These are phyloP conservation scores for Rhodotorula sp. DNA, from an alignment of 1,284 basidiomycete species.

Conservation along the genomic window DNA sequence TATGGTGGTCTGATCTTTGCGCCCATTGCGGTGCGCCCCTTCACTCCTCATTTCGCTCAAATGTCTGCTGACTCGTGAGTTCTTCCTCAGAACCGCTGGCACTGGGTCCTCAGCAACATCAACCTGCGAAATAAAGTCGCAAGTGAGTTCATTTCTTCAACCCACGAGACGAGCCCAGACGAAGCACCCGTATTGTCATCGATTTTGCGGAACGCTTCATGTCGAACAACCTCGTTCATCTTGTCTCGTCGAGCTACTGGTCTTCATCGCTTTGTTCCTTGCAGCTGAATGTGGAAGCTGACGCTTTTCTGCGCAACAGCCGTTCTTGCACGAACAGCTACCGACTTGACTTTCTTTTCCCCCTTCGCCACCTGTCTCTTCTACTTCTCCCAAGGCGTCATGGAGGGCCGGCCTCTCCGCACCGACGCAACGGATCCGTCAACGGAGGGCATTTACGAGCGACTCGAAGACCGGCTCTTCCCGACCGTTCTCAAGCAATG, in stretches of 20 bases:
- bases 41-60: not conserved
- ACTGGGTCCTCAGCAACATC: conserved; percentile 15
- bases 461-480: conserved; percentile 26
- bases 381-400: conserved; percentile 41
- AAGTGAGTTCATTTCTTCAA: conserved; percentile 5
- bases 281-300: too few species aligned
- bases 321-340: conserved; percentile 35
- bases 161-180: not conserved
- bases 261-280: too few species aligned
- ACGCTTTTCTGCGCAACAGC: conserved; percentile 23
- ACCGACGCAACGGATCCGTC: conserved; percentile 10
- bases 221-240: conserved; percentile 8
- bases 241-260: not conserved
- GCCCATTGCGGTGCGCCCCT: conserved; percentile 26
- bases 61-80: not conserved
- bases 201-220: conserved; percentile 4
- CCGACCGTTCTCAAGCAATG: conserved; percentile 36
- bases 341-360: conserved; percentile 43
- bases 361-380: conserved; percentile 44
- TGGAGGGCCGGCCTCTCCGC: conserved; percentile 40
- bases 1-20: conserved; percentile 41
- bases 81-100: conserved; percentile 18
- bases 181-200: not conserved
- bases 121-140: not conserved
- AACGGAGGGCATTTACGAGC: conserved; percentile 27